Conservation (phyloP, 2,329 filamentous ascomycete species). For the Fusarium staphyleae region DNA sequence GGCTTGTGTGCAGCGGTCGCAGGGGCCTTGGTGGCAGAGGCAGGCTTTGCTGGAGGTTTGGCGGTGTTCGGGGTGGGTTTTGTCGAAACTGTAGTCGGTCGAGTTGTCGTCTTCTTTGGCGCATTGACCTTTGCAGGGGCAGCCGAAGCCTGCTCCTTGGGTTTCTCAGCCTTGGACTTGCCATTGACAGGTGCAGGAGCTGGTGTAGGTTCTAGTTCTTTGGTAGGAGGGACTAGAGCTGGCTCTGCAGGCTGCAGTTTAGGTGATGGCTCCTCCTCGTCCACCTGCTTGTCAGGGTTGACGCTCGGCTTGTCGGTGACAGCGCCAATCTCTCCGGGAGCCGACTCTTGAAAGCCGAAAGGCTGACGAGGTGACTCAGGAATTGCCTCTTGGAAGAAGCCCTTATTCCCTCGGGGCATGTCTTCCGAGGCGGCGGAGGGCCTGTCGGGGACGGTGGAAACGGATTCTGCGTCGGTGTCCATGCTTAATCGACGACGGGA, state of each 20-base stretch:
- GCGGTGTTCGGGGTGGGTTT: conserved; percentile 26
- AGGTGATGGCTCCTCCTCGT: conserved; percentile 47
- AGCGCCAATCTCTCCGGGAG: conserved; percentile 29
- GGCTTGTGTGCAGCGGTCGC: conserved; percentile 36
- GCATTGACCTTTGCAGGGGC: conserved; percentile 18
- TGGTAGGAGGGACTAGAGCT: conserved; percentile 19
- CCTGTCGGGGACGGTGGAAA: conserved; percentile 50
- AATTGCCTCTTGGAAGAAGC: conserved; percentile 49
- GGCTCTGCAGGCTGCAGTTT: conserved; percentile 20
- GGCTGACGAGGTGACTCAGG: conserved; percentile 51
- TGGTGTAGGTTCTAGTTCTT: conserved; percentile 18
- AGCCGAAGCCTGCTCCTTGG: conserved; percentile 25
- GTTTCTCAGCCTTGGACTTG: conserved; percentile 37
- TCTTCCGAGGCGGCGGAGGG: conserved; percentile 41
- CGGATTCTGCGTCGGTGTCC: conserved; percentile 45
- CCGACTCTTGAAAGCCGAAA: conserved; percentile 21
- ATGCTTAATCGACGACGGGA: conserved; percentile 49
- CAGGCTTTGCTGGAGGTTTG: conserved; percentile 31
- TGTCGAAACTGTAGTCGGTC: conserved; percentile 37
- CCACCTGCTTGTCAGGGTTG: conserved; percentile 52
- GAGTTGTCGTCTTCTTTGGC: conserved; percentile 33
- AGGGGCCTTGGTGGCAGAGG: conserved; percentile 35
- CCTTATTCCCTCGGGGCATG: conserved; percentile 33
- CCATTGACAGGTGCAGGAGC: conserved; percentile 31
- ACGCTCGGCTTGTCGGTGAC: conserved; percentile 46